phyloP scores from a whole-genome alignment of 805 yeast species.

The Hanseniaspora lindneri region DNA sequence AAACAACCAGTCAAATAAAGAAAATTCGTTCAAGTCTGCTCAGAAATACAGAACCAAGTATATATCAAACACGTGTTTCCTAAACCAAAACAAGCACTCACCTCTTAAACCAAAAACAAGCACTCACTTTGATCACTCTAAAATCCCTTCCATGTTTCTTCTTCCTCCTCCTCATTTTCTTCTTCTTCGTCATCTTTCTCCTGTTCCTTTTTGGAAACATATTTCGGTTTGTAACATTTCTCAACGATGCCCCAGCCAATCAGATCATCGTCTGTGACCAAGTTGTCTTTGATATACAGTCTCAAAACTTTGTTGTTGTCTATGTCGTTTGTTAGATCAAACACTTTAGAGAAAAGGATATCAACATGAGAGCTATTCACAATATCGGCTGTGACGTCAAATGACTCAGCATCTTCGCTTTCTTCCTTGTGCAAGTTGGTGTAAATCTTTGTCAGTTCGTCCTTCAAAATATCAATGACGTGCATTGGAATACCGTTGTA shows the following conservation, averaged over 20 bases:
- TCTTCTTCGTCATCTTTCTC: conserved; percentile 27
- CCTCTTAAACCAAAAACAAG: not conserved
- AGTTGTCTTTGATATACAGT: conserved; percentile 50
- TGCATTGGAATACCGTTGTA: conserved; percentile 77
- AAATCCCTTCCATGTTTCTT: conserved; percentile 32
- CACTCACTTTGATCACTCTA: conserved; percentile 12
- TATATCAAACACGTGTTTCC: too few relatives aligned
- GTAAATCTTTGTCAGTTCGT: conserved; percentile 64
- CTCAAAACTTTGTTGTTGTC: conserved; percentile 51
- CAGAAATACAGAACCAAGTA: too few relatives aligned
- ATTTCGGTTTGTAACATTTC: conserved; percentile 10
- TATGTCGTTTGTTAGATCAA: conserved; percentile 37
- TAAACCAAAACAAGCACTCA: too few relatives aligned
- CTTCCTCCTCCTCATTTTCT: conserved; percentile 28
- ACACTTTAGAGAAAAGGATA: conserved; percentile 49
- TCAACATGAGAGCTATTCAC: conserved; percentile 41
- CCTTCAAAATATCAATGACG: conserved; percentile 68
- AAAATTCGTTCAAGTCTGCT: too few relatives aligned
- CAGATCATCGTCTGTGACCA: conserved; percentile 53
- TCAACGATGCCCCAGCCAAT: conserved; percentile 47
- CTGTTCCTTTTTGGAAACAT: conserved; percentile 15
- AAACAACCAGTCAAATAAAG: too few relatives aligned
- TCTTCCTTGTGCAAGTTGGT: conserved; percentile 37
- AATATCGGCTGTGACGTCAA: conserved; percentile 26
- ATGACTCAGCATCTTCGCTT: conserved; percentile 34